Evolutionary conservation across 768 basidiomycete species (phyloP).

Genomic region (Leucocoprinus birnbaumii): DNA sequence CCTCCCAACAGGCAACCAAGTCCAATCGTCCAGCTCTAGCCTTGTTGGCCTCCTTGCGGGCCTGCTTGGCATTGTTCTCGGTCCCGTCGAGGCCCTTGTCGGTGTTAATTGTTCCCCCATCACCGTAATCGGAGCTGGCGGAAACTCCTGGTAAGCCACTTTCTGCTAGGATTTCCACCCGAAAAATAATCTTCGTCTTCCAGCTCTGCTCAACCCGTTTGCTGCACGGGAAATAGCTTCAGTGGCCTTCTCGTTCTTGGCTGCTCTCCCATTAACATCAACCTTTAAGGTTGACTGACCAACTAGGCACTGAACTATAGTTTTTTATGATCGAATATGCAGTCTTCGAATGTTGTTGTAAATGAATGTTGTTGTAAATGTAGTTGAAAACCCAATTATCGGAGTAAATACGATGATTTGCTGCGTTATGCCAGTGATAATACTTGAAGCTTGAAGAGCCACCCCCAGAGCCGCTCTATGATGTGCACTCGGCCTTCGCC

Average conservation of each 20-base stretch:
- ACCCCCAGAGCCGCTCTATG: too few relatives aligned
- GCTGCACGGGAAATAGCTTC: constrained; percentile 26
- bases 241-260: constrained; percentile 25
- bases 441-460: too few relatives aligned
- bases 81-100: not conserved
- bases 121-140: constrained; percentile 9
- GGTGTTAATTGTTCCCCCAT: constrained; percentile 9
- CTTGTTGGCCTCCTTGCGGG: constrained; percentile 14
- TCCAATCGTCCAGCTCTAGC: constrained; percentile 1
- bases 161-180: not conserved
- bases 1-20: constrained; percentile 16
- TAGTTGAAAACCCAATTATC: too few relatives aligned
- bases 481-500: too few relatives aligned
- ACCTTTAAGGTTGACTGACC: constrained; percentile 2
- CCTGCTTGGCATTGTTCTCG: not conserved
- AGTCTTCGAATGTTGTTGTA: too few relatives aligned
- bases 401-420: too few relatives aligned
- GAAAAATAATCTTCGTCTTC: not conserved
- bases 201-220: constrained; percentile 24
- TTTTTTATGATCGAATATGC: too few relatives aligned
- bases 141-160: constrained; percentile 23
- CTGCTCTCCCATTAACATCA: constrained; percentile 25
- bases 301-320: too few relatives aligned
- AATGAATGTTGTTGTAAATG: too few relatives aligned
- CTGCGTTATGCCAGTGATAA: too few relatives aligned